Evolutionary conservation across 2,329 filamentous ascomycete species (phyloP).

Genomic region (Fusarium sp.): DNA sequence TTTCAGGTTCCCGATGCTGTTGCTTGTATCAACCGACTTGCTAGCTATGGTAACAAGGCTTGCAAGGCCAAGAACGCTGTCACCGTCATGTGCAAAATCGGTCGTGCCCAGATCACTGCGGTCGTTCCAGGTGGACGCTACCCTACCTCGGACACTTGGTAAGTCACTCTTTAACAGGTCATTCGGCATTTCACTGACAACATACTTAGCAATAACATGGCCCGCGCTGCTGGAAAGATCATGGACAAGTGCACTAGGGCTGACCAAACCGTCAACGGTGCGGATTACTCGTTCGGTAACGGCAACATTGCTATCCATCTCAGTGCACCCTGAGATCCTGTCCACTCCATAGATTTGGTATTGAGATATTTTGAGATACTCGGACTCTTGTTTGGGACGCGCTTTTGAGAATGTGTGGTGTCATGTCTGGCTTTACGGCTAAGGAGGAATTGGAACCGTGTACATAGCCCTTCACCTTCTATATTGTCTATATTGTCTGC

Average conservation of each 20-base stretch:
- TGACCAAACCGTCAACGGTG: background rate
- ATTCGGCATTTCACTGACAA: background rate
- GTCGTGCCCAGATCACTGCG: background rate
- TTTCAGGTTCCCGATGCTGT: background rate
- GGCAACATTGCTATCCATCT: background rate
- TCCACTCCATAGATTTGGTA: background rate
- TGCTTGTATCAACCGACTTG: background rate
- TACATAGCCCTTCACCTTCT: background rate
- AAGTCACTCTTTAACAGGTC: background rate
- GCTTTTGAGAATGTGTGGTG: background rate
- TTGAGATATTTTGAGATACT: background rate
- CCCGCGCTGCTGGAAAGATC: background rate
- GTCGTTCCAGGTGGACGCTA: background rate
- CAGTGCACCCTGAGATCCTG: background rate
- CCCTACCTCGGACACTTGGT: background rate
- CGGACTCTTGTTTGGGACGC: background rate
- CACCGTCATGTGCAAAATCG: background rate
- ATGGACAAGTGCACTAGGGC: background rate
- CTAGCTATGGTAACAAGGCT: background rate
- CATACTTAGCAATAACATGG: background rate
- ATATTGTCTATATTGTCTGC: background rate
- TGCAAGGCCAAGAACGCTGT: background rate
- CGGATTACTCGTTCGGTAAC: background rate
- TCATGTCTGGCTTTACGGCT: background rate
- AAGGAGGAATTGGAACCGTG: background rate